A percentile compares a stretch with the other conserved stretches of the same genome.
Conservation (phyloP, 2,329 filamentous ascomycete genomes). For the Cytospora leucostoma region DNA sequence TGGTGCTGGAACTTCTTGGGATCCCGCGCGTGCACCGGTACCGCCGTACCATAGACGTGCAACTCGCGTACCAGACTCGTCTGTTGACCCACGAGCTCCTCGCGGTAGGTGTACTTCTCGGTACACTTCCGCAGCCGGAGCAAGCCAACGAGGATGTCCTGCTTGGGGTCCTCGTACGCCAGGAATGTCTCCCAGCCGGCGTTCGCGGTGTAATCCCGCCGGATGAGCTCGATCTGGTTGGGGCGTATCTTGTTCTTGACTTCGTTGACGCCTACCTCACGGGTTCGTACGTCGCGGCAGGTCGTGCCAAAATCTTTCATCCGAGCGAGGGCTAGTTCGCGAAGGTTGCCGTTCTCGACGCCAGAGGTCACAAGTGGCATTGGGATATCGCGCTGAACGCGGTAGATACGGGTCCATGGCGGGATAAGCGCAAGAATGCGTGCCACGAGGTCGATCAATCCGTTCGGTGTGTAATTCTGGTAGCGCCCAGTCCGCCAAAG, state of each 20-base stretch:
- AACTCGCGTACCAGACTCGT: slow-evolving; percentile 92
- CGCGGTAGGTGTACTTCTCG: slow-evolving; percentile 85
- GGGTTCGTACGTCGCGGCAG: slow-evolving; percentile 92
- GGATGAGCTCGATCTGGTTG: slow-evolving; percentile 91
- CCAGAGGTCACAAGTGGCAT: slow-evolving; percentile 99
- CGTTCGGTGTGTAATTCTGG: slow-evolving; percentile 98
- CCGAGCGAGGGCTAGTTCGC: slow-evolving; percentile 88
- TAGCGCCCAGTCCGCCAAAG: slow-evolving; percentile 96
- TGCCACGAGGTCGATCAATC: slow-evolving; percentile 90
- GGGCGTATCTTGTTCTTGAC: slow-evolving; percentile 98
- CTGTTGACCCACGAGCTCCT: slow-evolving; percentile 81
- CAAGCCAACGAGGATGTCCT: slow-evolving; percentile 93
- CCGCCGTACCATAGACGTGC: slow-evolving; percentile 94
- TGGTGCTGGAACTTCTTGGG: slow-evolving; percentile 98
- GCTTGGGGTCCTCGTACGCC: slow-evolving; percentile 96
- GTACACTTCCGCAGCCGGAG: slow-evolving; percentile 89
- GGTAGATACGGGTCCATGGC: slow-evolving; percentile 98
- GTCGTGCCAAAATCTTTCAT: slow-evolving; percentile 99
- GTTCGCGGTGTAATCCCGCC: slow-evolving; percentile 92
- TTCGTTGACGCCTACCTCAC: slow-evolving; percentile 97
- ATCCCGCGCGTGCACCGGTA: slow-evolving; percentile 94
- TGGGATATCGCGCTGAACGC: slow-evolving; percentile 97
- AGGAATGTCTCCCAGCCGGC: slow-evolving; percentile 98
- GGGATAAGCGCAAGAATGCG: slow-evolving; percentile 94
- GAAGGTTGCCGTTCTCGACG: slow-evolving; percentile 95